Evolutionary conservation across 192 early-diverging fungal genomes (phyloP).

Genomic region (Dissophora ornata): DNA sequence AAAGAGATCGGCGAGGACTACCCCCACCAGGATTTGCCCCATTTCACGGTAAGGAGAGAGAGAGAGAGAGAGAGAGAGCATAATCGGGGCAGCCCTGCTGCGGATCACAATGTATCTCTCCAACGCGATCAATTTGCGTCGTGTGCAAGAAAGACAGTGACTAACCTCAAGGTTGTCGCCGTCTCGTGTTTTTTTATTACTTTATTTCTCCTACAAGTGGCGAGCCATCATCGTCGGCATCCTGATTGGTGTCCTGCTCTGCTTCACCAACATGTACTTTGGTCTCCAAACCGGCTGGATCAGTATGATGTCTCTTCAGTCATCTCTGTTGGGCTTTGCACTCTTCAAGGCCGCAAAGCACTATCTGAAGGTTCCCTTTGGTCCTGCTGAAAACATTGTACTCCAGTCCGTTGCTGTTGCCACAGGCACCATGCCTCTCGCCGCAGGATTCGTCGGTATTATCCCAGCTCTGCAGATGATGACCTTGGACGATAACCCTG

Average conservation of each 20-base stretch:
- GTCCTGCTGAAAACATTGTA: conserved; percentile 87
- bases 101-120: too few species aligned
- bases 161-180: too few species aligned
- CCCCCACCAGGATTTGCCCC: conserved; percentile 32
- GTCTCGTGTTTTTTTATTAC: neutral
- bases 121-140: too few species aligned
- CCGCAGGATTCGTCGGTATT: conserved; percentile 85
- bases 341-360: conserved; percentile 71
- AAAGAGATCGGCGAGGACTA: conserved; percentile 22
- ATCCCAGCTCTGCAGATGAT: conserved; percentile 84
- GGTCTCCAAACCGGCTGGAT: conserved; percentile 88
- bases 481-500: conserved; percentile 62
- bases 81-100: too few species aligned
- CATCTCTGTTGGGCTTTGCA: conserved; percentile 80
- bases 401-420: conserved; percentile 86
- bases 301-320: conserved; percentile 81
- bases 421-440: conserved; percentile 86
- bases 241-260: conserved; percentile 74
- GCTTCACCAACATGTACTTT: conserved; percentile 92
- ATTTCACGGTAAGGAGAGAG: conserved; percentile 52
- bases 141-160: too few species aligned
- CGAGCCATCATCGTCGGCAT: conserved; percentile 71
- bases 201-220: conserved; percentile 40
- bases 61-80: too few species aligned
- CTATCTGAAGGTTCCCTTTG: conserved; percentile 65